Conservation (phyloP, 2,329 filamentous ascomycete genomes). For the Cercospora janseana region DNA sequence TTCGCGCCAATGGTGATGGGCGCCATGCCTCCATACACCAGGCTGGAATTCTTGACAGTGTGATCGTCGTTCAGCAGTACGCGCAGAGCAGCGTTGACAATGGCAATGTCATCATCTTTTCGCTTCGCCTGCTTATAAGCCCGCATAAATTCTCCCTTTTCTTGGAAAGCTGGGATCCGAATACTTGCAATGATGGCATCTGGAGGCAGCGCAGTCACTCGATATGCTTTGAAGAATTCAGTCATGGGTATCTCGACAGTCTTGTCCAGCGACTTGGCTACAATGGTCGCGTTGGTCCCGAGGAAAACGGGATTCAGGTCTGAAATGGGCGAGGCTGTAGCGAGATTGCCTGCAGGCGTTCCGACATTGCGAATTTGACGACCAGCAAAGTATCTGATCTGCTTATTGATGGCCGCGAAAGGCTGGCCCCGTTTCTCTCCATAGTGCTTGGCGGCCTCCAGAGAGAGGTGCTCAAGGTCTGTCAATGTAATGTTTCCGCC, state of each 20-base stretch:
- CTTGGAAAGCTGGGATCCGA: constrained; percentile 72
- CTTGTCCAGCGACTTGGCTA: constrained; percentile 72
- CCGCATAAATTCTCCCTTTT: constrained; percentile 77
- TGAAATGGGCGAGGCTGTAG: constrained; percentile 92
- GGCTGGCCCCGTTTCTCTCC: constrained; percentile 70
- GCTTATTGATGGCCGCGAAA: constrained; percentile 88
- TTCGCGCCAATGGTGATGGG: constrained; percentile 85
- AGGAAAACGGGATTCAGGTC: constrained; percentile 94
- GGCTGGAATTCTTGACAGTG: constrained; percentile 68
- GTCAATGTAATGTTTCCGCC: constrained; percentile 91
- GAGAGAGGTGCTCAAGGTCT: constrained; percentile 81
- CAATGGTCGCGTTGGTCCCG: constrained; percentile 75
- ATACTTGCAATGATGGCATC: constrained; percentile 85
- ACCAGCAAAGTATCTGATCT: constrained; percentile 91
- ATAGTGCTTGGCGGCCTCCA: constrained; percentile 75
- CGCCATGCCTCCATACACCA: constrained; percentile 95
- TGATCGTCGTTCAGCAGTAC: constrained; percentile 69
- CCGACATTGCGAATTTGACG: constrained; percentile 97
- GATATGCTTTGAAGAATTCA: constrained; percentile 88
- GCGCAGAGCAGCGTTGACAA: constrained; percentile 83
- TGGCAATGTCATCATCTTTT: constrained; percentile 97
- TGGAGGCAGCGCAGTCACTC: constrained; percentile 73
- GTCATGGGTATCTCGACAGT: constrained; percentile 87
- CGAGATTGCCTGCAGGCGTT: constrained; percentile 89
- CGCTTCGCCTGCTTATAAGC: constrained; percentile 96